phyloP scores from a whole-genome alignment of 2,329 filamentous ascomycete genomes.

The Cytospora chrysosperma region DNA sequence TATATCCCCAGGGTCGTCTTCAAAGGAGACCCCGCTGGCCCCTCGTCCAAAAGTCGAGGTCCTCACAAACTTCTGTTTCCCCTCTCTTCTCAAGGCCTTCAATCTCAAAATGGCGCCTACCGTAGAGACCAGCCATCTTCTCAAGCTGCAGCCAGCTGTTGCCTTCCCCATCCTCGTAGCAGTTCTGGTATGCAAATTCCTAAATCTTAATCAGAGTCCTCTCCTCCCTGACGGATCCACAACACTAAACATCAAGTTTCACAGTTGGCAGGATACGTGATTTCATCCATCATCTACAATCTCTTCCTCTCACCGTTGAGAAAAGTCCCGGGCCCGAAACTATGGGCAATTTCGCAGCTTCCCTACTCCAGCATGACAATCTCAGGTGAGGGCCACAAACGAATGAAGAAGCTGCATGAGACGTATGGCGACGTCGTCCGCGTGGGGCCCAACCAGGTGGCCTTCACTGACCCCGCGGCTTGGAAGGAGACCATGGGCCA shows the following conservation, averaged over 20 bases:
- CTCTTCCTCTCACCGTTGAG: conserved; percentile 18
- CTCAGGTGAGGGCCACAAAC: conserved; percentile 8
- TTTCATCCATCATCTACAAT: conserved; percentile 15
- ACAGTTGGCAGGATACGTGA: conserved; percentile 8
- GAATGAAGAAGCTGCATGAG: conserved; percentile 8
- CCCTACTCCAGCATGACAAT: conserved; percentile 1
- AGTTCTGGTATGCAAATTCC: background rate
- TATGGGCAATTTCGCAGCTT: conserved; percentile 10
- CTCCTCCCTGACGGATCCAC: background rate
- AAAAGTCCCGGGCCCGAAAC: conserved; percentile 15
- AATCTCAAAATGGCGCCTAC: background rate
- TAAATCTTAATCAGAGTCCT: background rate
- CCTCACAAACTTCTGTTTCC: background rate
- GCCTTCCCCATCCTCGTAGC: background rate
- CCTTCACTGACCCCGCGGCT: background rate
- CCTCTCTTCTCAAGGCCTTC: background rate
- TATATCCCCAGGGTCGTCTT: background rate
- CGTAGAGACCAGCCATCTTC: background rate
- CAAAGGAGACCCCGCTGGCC: background rate
- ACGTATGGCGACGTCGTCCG: conserved; percentile 15
- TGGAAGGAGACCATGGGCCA: conserved; percentile 21
- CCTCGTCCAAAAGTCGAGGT: background rate
- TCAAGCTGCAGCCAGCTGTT: background rate
- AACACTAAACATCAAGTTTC: background rate
- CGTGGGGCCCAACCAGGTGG: conserved; percentile 10